Evolutionary conservation across 345 rosid genomes (phyloP), one percentile per base, ranked within the genome.

Genomic region (Lepidium didymum): DNA sequence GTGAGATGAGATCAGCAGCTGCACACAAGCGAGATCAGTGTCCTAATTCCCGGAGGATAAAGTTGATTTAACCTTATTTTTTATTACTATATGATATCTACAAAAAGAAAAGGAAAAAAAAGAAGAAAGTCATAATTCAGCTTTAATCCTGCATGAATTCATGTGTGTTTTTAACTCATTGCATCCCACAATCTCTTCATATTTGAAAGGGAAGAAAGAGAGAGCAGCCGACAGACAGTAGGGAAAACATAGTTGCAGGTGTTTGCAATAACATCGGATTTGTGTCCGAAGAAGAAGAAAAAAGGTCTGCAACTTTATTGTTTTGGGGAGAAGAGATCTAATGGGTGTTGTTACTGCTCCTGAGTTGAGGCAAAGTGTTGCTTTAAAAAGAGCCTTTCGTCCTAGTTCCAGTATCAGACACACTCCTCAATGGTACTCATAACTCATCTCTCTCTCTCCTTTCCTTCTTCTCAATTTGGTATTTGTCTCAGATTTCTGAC

Each of bases 361-460:
- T 54, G 96, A 89, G 71, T 72, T 88, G 69, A 91, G 89, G 83
- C 92, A 91, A 63, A 89, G 86, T 70, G 81, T 84, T 21, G 72
- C 91, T 2, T 90, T 90, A 46, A 94, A 94, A 87, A 85, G 88
- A 81, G 65, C 90, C 2, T 91, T 87, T 80, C 96, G 99, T 56
- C 95, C 97, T 19, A 86, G 84, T 70, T 87, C 97, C 8, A 91
- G 90, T 50, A 88, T 87, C 67, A 85, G 96, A 72, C 95, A 91
- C 79, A 90, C 96, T 74, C 84, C 97, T 59, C 97, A 87, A 85
- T 94, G 99, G 97, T 94, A 85, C 37, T 69, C 21, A 9, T 51
- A 29, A 29, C 8, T 51, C 54, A 25, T 56, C 38, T 70, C 45
- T 43, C 56, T 31, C 37, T 43, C 15, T 37, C 62, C 5, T 16